Percentiles rank a stretch among this genome's conserved stretches.
Conservation (phyloP, 2,329 filamentous ascomycete genomes). For the Drechslerella coelobrocha region DNA sequence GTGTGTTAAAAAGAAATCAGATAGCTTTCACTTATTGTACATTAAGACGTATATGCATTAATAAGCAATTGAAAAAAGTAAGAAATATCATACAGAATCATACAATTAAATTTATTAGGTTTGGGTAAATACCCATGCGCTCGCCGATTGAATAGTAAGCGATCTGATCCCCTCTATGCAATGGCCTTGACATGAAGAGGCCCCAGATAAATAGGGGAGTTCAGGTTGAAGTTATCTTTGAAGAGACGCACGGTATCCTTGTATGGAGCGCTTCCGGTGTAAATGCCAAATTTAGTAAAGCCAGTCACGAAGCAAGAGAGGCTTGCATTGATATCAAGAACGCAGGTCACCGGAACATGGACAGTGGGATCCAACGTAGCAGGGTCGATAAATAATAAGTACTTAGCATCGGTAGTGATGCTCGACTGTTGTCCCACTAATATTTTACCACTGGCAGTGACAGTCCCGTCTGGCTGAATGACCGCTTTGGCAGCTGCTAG, state of each 20-base stretch:
- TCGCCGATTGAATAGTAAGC: too few relatives aligned
- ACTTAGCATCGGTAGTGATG: slow-evolving; percentile 10
- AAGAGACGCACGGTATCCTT: slow-evolving; percentile 21
- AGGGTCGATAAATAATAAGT: slow-evolving; percentile 9
- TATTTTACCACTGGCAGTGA: slow-evolving; percentile 4
- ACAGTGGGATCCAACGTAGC: background rate
- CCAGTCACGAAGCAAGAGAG: background rate
- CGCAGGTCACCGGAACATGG: slow-evolving; percentile 2
- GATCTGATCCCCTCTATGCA: too few relatives aligned
- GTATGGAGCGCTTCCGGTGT: background rate
- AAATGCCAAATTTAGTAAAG: slow-evolving; percentile 2
- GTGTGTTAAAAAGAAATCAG: too few relatives aligned
- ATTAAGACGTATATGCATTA: too few relatives aligned
- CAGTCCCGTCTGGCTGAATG: slow-evolving; percentile 9
- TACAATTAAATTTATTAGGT: too few relatives aligned
- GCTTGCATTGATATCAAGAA: background rate
- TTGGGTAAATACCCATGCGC: too few relatives aligned
- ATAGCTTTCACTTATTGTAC: too few relatives aligned
- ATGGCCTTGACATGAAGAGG: slow-evolving; percentile 7
- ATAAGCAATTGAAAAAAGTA: too few relatives aligned
- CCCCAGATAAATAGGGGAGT: background rate
- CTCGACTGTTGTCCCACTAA: slow-evolving; percentile 13
- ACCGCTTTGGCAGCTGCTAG: background rate
- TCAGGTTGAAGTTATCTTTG: background rate
- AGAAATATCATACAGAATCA: too few relatives aligned